These are phyloP conservation scores for Crithidia thermophila DNA, from an alignment of 208 protist species.

Conservation along the genomic window DNA sequence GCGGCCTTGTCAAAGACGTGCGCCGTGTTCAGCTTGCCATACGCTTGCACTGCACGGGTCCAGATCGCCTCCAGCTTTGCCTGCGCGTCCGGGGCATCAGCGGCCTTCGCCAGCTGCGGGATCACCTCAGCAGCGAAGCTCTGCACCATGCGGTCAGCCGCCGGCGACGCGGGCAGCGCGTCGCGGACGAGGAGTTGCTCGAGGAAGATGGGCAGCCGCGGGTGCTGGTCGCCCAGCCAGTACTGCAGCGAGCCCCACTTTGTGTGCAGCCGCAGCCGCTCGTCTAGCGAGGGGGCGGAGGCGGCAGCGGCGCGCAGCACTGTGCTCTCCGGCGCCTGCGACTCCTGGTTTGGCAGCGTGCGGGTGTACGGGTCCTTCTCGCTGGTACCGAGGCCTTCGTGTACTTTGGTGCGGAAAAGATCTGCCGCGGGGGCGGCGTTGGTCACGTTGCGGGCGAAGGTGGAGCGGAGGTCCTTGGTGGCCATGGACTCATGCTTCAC, in stretches of 20 bases:
- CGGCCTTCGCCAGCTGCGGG: conserved; percentile 30
- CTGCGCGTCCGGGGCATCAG: conserved; percentile 5
- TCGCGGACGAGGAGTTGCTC: conserved; percentile 44
- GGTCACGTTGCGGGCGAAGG: conserved; percentile 32
- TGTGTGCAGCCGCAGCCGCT: conserved; percentile 35
- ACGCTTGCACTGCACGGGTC: conserved; percentile 38
- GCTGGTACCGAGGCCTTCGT: conserved; percentile 81
- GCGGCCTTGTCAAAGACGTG: conserved; percentile 55
- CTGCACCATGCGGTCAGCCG: conserved; percentile 52
- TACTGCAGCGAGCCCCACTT: conserved; percentile 70
- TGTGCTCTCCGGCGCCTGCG: conserved; percentile 52
- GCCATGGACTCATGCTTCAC: conserved; percentile 66
- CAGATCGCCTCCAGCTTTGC: conserved; percentile 42
- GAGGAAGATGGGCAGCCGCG: conserved; percentile 67
- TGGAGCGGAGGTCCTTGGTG: conserved; percentile 16
- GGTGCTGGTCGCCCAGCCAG: conserved; percentile 67
- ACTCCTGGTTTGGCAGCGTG: conserved; percentile 75
- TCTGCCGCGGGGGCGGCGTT: conserved; percentile 66
- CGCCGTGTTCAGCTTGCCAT: conserved; percentile 27
- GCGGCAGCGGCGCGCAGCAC: conserved; percentile 42
- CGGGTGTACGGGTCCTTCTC: conserved; percentile 74
- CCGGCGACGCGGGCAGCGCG: conserved; percentile 58
- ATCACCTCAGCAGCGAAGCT: conserved; percentile 62
- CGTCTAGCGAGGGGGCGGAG: conserved; percentile 55
- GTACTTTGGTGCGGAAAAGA: conserved; percentile 72